Conservation (phyloP, 305 asterid genomes). For the Andrographis paniculata region DNA sequence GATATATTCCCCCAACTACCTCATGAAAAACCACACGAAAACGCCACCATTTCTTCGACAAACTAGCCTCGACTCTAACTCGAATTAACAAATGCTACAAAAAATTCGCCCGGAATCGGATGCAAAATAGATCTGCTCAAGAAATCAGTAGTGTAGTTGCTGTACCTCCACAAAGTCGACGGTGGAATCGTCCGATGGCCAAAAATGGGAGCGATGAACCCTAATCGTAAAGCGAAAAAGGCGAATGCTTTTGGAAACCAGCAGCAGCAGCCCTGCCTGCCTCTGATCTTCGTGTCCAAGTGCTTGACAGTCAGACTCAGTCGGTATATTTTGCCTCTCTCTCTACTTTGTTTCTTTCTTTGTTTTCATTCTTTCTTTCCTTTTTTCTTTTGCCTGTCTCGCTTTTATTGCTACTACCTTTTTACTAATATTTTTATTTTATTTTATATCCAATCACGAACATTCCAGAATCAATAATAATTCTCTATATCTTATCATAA, state of each 20-base stretch:
- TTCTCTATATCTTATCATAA: no score
- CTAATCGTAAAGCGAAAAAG: conserved; percentile 23
- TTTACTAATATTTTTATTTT: no score
- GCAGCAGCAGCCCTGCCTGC: no score
- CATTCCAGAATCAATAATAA: no score
- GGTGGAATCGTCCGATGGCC: conserved; percentile 4
- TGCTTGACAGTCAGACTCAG: conserved; percentile 24
- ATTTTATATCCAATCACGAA: no score
- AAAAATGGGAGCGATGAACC: conserved; percentile 20
- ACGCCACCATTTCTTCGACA: not conserved
- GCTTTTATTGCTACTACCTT: no score
- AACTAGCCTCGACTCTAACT: not conserved
- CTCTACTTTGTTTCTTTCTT: no score
- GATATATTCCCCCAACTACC: conserved; percentile 4
- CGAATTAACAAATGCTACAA: not conserved
- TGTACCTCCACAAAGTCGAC: conserved; percentile 6
- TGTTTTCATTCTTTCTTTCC: conserved; percentile 9
- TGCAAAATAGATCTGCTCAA: not conserved
- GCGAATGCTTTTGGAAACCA: conserved; percentile 21
- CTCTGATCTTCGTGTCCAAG: conserved; percentile 17
- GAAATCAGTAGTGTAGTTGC: conserved; percentile 19
- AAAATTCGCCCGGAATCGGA: conserved; percentile 25
- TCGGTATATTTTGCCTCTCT: conserved; percentile 22
- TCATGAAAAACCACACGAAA: no score
- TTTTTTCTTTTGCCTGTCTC: conserved; percentile 4